These are phyloP conservation scores for Russula ochroleuca DNA, from an alignment of 768 basidiomycete species.

Conservation along the genomic window DNA sequence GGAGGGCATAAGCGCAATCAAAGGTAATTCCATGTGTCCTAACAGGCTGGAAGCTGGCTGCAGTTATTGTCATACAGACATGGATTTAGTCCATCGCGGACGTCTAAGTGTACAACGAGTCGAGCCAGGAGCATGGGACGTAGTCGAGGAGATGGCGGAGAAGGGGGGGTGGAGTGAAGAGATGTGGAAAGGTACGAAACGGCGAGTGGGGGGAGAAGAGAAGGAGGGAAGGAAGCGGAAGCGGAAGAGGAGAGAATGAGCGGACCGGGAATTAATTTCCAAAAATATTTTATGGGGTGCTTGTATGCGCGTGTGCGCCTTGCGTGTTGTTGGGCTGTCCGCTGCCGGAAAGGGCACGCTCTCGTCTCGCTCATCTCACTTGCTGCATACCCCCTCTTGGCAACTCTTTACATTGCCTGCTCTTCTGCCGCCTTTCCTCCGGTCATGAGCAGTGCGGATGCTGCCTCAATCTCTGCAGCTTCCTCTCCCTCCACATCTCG, in stretches of 20 bases:
- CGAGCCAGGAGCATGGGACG: constrained; percentile 56
- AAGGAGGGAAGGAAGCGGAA: not conserved
- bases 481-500: constrained; percentile 35
- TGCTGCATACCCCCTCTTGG: constrained; percentile 14
- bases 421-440: constrained; percentile 21
- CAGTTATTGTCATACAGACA: constrained; percentile 41
- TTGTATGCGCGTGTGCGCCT: constrained; percentile 8
- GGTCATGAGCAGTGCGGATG: constrained; percentile 45
- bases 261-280: not conserved
- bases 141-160: constrained; percentile 55
- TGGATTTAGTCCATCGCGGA: constrained; percentile 77
- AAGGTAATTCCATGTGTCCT: constrained; percentile 40
- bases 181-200: constrained; percentile 3
- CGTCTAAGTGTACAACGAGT: constrained; percentile 87
- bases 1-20: constrained; percentile 57
- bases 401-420: constrained; percentile 6
- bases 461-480: constrained; percentile 32
- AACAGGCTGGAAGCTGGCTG: not conserved
- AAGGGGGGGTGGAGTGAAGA: constrained; percentile 73
- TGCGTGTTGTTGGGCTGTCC: constrained; percentile 10
- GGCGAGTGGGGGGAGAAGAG: not conserved
- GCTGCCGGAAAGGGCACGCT: constrained; percentile 20
- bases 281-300: not conserved
- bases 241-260: not conserved
- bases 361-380: constrained; percentile 13